Evolutionary conservation across 345 rosid species (phyloP).

Genomic region (Eutrema yunnanense): DNA sequence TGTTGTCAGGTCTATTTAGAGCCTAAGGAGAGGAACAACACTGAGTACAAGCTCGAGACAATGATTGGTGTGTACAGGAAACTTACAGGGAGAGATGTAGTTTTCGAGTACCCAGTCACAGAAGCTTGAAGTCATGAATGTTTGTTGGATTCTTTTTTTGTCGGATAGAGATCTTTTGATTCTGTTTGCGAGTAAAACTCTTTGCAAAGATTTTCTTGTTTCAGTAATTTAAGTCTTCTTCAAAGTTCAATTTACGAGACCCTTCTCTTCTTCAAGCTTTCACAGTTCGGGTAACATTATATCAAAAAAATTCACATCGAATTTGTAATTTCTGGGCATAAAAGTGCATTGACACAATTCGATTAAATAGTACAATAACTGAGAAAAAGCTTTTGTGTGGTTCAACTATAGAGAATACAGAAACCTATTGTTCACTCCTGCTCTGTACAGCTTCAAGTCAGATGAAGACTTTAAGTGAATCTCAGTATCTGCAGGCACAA

Average conservation of each 20-base stretch:
- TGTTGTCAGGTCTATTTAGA: conserved; percentile 59
- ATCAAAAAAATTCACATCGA: neutral
- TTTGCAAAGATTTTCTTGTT: neutral
- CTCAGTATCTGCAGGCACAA: conserved; percentile 66
- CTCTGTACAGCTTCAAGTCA: conserved; percentile 70
- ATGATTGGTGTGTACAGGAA: conserved; percentile 75
- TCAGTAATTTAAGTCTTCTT: neutral
- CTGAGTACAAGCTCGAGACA: conserved; percentile 74
- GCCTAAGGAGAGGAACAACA: conserved; percentile 72
- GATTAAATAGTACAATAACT: neutral
- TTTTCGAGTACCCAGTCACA: conserved; percentile 63
- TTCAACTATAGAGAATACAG: conserved; percentile 34
- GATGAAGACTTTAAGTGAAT: conserved; percentile 39
- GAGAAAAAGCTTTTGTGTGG: neutral
- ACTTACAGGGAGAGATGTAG: conserved; percentile 83
- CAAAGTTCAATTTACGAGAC: neutral
- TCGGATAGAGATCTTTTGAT: conserved; percentile 9
- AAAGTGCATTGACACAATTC: neutral
- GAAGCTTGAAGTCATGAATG: conserved; percentile 44
- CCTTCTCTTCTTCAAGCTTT: neutral
- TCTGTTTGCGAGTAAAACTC: conserved; percentile 6
- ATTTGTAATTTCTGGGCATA: neutral
- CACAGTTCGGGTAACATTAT: neutral
- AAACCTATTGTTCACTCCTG: conserved; percentile 72
- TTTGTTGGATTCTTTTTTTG: conserved; percentile 13